Base-by-base conservation (phyloP, 176 grass and related monocot genomes). In the Guadua angustifolia region DNA sequence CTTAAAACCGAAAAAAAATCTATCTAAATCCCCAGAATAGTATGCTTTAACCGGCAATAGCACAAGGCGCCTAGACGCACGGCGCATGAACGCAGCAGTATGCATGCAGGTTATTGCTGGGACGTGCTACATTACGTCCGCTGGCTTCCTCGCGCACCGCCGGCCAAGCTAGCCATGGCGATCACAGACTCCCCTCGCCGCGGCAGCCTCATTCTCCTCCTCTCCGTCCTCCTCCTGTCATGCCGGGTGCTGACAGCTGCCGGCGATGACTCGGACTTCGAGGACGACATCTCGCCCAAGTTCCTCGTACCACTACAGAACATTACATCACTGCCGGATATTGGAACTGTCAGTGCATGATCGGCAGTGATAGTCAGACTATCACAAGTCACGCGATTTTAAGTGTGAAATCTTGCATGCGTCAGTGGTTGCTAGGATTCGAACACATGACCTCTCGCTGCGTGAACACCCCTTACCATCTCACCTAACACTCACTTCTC, bases 231-330 rank as follows among this genome's bases (percentile, higher is more conserved):
- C 70, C 44, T 94, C 35, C 77, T 88, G 24, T 56, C 78, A 39
- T 36, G 11, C 33, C 56, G 55, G 43, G 51, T 51, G 49, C 46
- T 72, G 70, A 70, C 9, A 66, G 73, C 79, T 19, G 80, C 72
- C 5, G 87, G 36, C 40, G 73, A 57, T 21, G 87, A 71, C 36
- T 64, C 71, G 11, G 88, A 83, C n/a, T 79, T 86, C 78, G 81
- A 83, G 53, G 85, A 91, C 15, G 87, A 86, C 33, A 36, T n/a
- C 17, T 82, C 87, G 70, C 84, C 84, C 84, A 92, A 79, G 73
- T 90, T 91, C 66, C 89, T n/a, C n/a, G n/a, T n/a, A n/a, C n/a
- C n/a, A n/a, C n/a, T n/a, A n/a, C n/a, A n/a, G n/a, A n/a, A n/a
- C n/a, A n/a, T n/a, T n/a, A n/a, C n/a, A n/a, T n/a, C n/a, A n/a